These are phyloP conservation scores for Aspergillus hancockii DNA, from an alignment of 495 filamentous ascomycete species.

Conservation along the genomic window DNA sequence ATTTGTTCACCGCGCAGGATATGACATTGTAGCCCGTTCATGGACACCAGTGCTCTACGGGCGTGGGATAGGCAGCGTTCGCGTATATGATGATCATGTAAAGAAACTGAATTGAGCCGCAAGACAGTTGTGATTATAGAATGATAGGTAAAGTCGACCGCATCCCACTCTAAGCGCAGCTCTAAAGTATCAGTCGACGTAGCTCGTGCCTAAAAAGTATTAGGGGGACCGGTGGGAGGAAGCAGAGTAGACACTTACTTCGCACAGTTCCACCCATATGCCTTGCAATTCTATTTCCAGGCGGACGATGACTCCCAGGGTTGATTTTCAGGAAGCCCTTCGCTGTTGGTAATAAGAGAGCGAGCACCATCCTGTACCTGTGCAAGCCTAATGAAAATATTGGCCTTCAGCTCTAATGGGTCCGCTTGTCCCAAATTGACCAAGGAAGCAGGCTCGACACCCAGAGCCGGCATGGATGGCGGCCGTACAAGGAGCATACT, in stretches of 20 bases:
- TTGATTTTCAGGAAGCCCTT: background rate
- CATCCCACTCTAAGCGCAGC: slow-evolving; percentile 3
- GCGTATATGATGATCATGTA: background rate
- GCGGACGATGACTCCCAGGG: background rate
- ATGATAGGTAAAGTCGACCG: slow-evolving; percentile 6
- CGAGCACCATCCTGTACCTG: slow-evolving; percentile 24
- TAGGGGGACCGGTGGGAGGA: background rate
- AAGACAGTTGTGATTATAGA: slow-evolving; percentile 1
- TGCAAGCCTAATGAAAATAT: slow-evolving; percentile 27
- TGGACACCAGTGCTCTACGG: background rate
- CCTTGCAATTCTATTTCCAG: background rate
- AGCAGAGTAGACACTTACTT: background rate
- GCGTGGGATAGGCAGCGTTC: slow-evolving; percentile 3
- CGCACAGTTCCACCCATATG: slow-evolving; percentile 3
- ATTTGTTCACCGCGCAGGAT: background rate
- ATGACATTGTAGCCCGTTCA: background rate
- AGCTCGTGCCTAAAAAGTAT: background rate
- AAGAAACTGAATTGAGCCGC: slow-evolving; percentile 2
- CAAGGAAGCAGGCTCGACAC: slow-evolving; percentile 23
- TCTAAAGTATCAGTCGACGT: background rate
- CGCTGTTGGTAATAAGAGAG: background rate
- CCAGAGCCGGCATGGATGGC: slow-evolving; percentile 32
- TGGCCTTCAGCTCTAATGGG: slow-evolving; percentile 26
- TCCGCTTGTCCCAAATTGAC: slow-evolving; percentile 26
- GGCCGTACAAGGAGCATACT: slow-evolving; percentile 40